Evolutionary conservation across 2,329 filamentous ascomycete species (phyloP), one percentile per base, ranked within the genome.

Genomic region (Chaetothyriales sp.): DNA sequence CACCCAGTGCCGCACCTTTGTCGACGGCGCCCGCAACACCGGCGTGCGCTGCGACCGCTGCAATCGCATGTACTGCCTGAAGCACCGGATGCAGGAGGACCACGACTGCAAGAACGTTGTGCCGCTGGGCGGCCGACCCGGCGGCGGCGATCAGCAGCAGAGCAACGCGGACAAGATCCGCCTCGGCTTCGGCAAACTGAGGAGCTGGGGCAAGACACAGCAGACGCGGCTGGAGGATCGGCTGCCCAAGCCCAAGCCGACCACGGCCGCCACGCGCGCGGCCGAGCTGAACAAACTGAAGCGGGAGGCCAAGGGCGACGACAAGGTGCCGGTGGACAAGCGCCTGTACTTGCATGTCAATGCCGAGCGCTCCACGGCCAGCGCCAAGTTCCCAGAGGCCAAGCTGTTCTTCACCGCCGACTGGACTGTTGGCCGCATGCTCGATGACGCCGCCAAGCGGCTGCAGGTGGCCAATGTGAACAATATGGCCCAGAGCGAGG

Each of bases 281-380:
- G 73, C 82, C 2, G 86, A 84, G 5, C 74, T 90, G 5, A 88
- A 88, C 57, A 80, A 77, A 8, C 73, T 98, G 44, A 95, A 95
- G 71, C 85, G 84, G 65, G 81, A 78, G 0, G 90, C 92, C 2
- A 95, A 95, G 70, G 94, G 94, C 1, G 90, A 97, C 58, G 81
- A 81, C 8, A 90, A 88, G 62, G 69, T 95, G 0, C 75, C 88
- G 0, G 67, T 74, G 0, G 88, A 95, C 58, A 94, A 94, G 71
- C 74, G 92, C n/a, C 70, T 98, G 1, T 97, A 97, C 64, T 64
- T 98, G 0, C 83, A 86, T 64, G 86, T 95, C 18, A 90, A 97
- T 65, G 92, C 90, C 0, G 86, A 86, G 8, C 54, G 56, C 4
- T 86, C 87, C 62, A 94, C 88, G 0, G 83, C 89, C 1, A 85